Base-by-base conservation (phyloP, 768 basidiomycete species). In the Wakefieldia striispora region DNA sequence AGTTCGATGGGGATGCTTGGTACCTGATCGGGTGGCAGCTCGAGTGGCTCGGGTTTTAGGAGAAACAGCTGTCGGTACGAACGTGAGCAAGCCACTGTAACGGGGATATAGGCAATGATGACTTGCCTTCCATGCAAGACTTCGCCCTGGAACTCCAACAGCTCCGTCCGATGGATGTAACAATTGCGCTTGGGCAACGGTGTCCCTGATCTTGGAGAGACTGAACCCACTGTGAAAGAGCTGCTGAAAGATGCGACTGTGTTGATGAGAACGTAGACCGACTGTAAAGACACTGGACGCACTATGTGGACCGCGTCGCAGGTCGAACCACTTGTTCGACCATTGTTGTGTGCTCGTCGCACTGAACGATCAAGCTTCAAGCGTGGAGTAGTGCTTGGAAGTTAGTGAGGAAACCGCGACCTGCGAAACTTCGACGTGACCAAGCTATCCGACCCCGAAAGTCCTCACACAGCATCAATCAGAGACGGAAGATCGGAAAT, bases 51-150 rank as follows among this genome's bases (percentile, higher is more conserved):
- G 33, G 77, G 73, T 40, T 75, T 80, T 6, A 79, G 71, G 49
- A 91, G 73, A 64, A 91, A 90, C 40, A 90, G 60, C 90, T 91
- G 62, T 39, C 59, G 40, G 57, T 33, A 40, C 39, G 56, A 11
- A 62, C 50, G 17, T 63, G 43, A 68, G 55, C 38, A 11, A 14
- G 44, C 13, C 40, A 41, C 60, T 40, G 63, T 49, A 53, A 49
- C 49, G 46, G 16, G 31, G 45, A 42, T 10, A 43, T 53, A 48
- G 49, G 41, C 51, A 36, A 53, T 7, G 16, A n/a, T 45, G 41
- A 24, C 66, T 68, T 40, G 51, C 90, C 85, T 92, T 93, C 91
- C 91, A 93, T 44, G 82, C 83, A 49, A 93, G 68, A 67, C 90
- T 91, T 59, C 91, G 75, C n/a, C 91, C 91, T 49, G 80, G 67